Conservation (phyloP, 805 yeast species). For the Jamesozyma rosinii region DNA sequence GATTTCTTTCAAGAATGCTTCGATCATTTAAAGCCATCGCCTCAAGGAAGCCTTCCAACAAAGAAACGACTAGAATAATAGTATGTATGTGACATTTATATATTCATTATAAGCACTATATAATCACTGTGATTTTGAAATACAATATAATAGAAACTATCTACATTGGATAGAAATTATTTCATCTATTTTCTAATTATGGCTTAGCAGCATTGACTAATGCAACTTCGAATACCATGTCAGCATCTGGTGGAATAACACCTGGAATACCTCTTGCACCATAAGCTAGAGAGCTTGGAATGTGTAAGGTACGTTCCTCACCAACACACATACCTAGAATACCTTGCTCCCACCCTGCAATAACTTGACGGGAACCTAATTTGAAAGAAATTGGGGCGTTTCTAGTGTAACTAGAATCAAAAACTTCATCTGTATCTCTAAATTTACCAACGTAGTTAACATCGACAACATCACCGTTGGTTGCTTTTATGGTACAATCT, state of each 20-base stretch:
- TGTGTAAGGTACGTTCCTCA: constrained; percentile 67
- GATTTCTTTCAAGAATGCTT: constrained; percentile 47
- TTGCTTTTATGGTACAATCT: constrained; percentile 50
- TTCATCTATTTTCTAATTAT: neutral
- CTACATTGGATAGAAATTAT: neutral
- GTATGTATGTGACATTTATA: neutral
- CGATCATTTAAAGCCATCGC: constrained; percentile 28
- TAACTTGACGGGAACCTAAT: constrained; percentile 75
- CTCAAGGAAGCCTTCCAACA: constrained; percentile 25
- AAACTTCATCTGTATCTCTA: constrained; percentile 51
- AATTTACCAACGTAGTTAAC: constrained; percentile 77
- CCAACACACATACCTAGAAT: constrained; percentile 78
- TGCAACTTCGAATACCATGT: constrained; percentile 36
- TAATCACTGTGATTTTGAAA: too few species aligned
- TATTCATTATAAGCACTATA: too few species aligned
- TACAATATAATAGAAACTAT: too few species aligned
- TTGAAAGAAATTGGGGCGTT: constrained; percentile 58
- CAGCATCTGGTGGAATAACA: constrained; percentile 70
- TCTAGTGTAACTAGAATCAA: constrained; percentile 64
- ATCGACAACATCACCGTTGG: constrained; percentile 54
- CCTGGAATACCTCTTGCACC: constrained; percentile 71
- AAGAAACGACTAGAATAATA: neutral
- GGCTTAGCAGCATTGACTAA: constrained; percentile 15
- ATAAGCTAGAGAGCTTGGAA: constrained; percentile 72
- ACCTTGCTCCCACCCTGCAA: constrained; percentile 88